Conservation (phyloP, 257 asterid species). For the Nicotiana benthamiana region DNA sequence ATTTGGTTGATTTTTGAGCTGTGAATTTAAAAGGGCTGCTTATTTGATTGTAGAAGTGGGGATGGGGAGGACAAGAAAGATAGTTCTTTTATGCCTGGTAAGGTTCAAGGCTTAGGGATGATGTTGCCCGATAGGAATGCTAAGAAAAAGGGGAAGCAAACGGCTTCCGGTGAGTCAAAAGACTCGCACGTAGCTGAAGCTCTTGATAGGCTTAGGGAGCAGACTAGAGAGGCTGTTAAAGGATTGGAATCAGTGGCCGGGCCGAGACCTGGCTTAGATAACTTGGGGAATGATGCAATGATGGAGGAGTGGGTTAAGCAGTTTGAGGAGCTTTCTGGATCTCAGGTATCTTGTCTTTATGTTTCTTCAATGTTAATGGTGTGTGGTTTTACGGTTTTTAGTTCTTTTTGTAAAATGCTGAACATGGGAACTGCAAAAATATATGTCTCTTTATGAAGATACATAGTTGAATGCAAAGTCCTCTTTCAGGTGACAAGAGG, state of each 20-base stretch:
- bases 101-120: constrained; percentile 86
- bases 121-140: constrained; percentile 84
- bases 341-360: constrained; percentile 51
- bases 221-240: constrained; percentile 88
- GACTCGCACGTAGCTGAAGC: constrained; percentile 85
- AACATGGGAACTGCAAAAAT: background rate
- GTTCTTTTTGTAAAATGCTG: background rate
- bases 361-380: background rate
- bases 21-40: background rate
- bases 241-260: constrained; percentile 72
- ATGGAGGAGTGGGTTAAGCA: constrained; percentile 97
- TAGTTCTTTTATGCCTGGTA: constrained; percentile 27
- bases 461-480: background rate
- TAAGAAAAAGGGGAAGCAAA: constrained; percentile 83
- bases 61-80: constrained; percentile 48
- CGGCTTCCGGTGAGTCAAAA: constrained; percentile 54
- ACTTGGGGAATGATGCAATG: constrained; percentile 66
- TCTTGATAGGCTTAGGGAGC: constrained; percentile 90
- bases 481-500: background rate
- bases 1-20: background rate
- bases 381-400: background rate
- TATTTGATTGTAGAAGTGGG: constrained; percentile 30
- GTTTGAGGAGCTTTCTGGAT: constrained; percentile 93
- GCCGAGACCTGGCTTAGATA: constrained; percentile 37
- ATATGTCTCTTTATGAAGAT: background rate